A percentile compares a stretch with the other conserved stretches of the same genome.
phyloP scores from a whole-genome alignment of 2,329 filamentous ascomycete genomes.

The Knufia fluminis region DNA sequence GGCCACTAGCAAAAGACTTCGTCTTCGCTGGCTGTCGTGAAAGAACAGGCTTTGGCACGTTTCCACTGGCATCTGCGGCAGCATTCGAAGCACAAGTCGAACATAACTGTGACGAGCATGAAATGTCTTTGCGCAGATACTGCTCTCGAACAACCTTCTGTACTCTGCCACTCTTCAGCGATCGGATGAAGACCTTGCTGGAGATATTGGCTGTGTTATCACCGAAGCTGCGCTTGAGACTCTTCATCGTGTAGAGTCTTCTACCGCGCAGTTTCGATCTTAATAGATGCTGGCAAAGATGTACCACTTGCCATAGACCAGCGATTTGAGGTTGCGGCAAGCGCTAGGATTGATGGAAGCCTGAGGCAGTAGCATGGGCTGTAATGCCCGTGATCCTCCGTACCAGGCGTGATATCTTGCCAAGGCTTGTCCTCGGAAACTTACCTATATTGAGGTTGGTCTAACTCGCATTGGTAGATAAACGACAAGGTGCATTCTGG shows the following conservation, averaged over 20 bases:
- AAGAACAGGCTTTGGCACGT: slow-evolving; percentile 73
- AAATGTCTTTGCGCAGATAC: slow-evolving; percentile 92
- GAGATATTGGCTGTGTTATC: slow-evolving; percentile 60
- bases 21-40: slow-evolving; percentile 82
- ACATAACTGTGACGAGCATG: slow-evolving; percentile 89
- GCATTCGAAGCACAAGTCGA: slow-evolving; percentile 62
- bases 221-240: slow-evolving; percentile 49
- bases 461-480: too few species aligned
- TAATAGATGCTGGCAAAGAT: neutral
- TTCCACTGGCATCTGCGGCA: slow-evolving; percentile 68
- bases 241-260: slow-evolving; percentile 41
- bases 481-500: too few species aligned
- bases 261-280: too few species aligned
- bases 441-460: too few species aligned
- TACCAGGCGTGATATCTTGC: too few species aligned
- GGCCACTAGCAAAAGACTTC: slow-evolving; percentile 70
- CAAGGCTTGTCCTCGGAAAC: too few species aligned
- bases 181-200: slow-evolving; percentile 91
- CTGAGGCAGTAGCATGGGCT: too few species aligned
- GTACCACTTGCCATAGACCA: neutral
- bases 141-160: slow-evolving; percentile 98
- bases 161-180: slow-evolving; percentile 90
- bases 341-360: neutral
- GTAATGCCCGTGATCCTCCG: too few species aligned
- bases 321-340: neutral